These are phyloP conservation scores for Bacidia gigantensis DNA, from an alignment of 495 filamentous ascomycete species.

Conservation along the genomic window DNA sequence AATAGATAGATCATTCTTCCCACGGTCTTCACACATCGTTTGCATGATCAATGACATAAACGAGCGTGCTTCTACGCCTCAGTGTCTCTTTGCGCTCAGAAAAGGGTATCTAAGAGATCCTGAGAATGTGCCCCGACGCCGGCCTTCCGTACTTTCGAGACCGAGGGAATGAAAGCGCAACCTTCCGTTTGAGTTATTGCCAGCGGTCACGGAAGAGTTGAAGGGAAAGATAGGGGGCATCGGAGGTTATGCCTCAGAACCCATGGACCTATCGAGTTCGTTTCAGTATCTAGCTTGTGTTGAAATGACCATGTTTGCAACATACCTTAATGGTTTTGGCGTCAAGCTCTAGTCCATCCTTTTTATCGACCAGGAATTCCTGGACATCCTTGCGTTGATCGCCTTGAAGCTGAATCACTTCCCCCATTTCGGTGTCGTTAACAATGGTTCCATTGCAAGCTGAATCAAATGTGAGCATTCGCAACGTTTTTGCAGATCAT, in stretches of 20 bases:
- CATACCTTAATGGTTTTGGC: conserved; percentile 90
- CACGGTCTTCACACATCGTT: neutral
- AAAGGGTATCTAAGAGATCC: neutral
- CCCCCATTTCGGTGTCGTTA: conserved; percentile 90
- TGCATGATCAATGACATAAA: neutral
- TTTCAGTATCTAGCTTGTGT: too few species aligned
- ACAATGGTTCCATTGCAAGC: conserved; percentile 99
- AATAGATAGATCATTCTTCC: neutral
- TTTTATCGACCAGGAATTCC: conserved; percentile 92
- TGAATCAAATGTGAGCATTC: conserved; percentile 20
- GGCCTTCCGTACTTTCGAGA: neutral
- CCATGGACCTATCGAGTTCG: conserved; percentile 41
- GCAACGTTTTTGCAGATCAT: neutral
- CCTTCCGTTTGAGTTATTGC: neutral
- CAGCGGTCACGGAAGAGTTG: neutral
- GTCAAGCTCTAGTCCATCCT: conserved; percentile 80
- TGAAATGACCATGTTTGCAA: neutral
- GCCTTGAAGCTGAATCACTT: conserved; percentile 99
- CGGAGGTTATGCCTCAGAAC: conserved; percentile 29
- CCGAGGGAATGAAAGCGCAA: neutral
- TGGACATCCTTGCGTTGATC: conserved; percentile 98
- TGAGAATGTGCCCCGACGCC: neutral
- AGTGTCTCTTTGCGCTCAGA: neutral
- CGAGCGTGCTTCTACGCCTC: neutral
- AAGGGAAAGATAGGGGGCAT: neutral